A percentile compares a stretch with the other conserved stretches of the same genome.
Conservation (phyloP, 352 stramenopile species). For the Blastocystis hominis region DNA sequence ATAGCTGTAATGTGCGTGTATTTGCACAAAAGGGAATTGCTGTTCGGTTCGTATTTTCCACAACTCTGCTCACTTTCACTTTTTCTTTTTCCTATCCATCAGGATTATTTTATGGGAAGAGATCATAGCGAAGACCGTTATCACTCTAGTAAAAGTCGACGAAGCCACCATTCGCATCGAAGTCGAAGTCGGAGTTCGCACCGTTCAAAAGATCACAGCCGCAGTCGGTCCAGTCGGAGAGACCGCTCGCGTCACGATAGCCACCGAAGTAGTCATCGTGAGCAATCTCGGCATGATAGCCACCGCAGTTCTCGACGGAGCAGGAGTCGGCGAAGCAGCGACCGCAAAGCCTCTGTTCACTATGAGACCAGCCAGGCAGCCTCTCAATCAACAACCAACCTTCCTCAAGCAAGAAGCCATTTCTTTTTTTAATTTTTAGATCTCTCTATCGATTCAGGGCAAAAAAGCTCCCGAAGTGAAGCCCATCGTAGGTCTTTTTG, state of each 20-base stretch:
- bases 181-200: conserved; percentile 28
- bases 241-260: conserved; percentile 17
- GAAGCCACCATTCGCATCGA: conserved; percentile 44
- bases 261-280: conserved; percentile 19
- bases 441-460: conserved; percentile 30
- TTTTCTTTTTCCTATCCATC: background rate
- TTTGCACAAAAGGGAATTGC: no score
- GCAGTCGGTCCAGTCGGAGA: background rate
- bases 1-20: no score
- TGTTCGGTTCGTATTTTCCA: no score
- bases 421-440: background rate
- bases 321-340: background rate
- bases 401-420: background rate
- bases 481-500: conserved; percentile 18
- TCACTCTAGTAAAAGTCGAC: conserved; percentile 25
- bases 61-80: no score
- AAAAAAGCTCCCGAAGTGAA: background rate
- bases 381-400: background rate
- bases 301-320: background rate
- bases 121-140: conserved; percentile 7
- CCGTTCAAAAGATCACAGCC: conserved; percentile 13
- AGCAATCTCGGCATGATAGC: background rate
- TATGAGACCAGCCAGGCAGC: background rate
- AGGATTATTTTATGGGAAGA: background rate
- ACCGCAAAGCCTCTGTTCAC: background rate